Percentiles rank a stretch among this genome's conserved stretches.
phyloP scores from a whole-genome alignment of 768 basidiomycete species.

The Pisolithus microcarpus region DNA sequence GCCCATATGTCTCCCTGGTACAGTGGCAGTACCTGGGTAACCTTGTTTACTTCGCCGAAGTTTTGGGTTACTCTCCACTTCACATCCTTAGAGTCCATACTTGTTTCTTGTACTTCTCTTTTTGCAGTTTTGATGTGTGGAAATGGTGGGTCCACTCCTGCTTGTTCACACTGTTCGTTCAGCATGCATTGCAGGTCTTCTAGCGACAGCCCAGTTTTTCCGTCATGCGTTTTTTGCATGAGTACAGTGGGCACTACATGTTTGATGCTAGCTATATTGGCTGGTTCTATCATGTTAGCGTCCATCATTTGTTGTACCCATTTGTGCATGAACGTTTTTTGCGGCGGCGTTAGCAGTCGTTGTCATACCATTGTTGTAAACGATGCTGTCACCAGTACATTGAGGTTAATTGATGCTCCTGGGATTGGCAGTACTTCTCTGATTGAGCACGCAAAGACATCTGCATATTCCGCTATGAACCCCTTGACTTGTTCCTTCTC shows the following conservation, averaged over 20 bases:
- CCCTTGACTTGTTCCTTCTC: constrained; percentile 17
- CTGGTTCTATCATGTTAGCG: no score
- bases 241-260: constrained; percentile 22
- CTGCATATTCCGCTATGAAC: constrained; percentile 26
- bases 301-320: neutral
- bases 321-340: neutral
- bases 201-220: constrained; percentile 16
- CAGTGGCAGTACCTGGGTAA: no score
- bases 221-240: constrained; percentile 31
- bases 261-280: neutral
- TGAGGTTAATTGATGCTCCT: neutral
- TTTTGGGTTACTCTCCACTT: no score
- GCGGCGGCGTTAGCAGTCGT: neutral
- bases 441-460: constrained; percentile 34
- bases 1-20: no score
- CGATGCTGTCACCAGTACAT: neutral
- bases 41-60: no score
- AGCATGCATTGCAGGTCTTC: constrained; percentile 30
- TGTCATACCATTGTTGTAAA: neutral
- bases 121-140: neutral
- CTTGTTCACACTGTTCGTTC: constrained; percentile 13
- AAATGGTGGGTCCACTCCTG: neutral
- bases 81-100: no score
- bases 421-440: constrained; percentile 29
- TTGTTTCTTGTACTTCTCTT: neutral